phyloP scores from a whole-genome alignment of 345 rosid genomes.

The Sonneratia alba region DNA sequence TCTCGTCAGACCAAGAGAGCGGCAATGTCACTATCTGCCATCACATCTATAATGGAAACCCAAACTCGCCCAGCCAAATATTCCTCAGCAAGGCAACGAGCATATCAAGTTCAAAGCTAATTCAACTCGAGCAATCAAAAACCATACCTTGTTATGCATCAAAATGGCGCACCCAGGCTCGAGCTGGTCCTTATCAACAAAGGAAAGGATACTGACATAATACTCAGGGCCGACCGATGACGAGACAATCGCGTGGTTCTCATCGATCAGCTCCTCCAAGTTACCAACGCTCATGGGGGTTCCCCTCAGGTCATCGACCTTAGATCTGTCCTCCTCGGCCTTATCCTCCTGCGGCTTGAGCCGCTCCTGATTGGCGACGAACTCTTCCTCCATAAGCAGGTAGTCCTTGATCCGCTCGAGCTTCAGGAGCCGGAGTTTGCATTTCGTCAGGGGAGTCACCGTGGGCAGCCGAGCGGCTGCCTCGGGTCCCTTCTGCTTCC shows the following conservation, averaged over 20 bases:
- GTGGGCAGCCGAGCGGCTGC: constrained; percentile 85
- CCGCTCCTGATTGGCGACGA: constrained; percentile 82
- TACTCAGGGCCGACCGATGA: constrained; percentile 95
- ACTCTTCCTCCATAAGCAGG: constrained; percentile 91
- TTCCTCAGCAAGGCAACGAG: background rate
- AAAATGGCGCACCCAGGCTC: constrained; percentile 96
- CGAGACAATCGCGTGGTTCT: constrained; percentile 92
- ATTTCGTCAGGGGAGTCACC: constrained; percentile 74
- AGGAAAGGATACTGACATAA: constrained; percentile 79
- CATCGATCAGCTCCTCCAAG: constrained; percentile 89
- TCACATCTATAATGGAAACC: background rate
- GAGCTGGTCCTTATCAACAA: constrained; percentile 96
- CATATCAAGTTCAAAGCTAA: background rate
- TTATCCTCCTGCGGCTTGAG: constrained; percentile 94
- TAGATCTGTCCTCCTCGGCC: constrained; percentile 89
- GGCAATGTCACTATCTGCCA: too few relatives aligned
- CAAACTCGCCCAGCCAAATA: background rate
- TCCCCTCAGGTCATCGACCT: constrained; percentile 86
- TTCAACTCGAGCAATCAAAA: background rate
- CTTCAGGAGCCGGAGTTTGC: constrained; percentile 74
- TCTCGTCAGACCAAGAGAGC: too few relatives aligned
- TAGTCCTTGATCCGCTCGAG: constrained; percentile 86
- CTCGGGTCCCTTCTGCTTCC: constrained; percentile 84
- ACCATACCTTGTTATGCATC: constrained; percentile 85
- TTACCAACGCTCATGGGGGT: constrained; percentile 96